Base-by-base conservation (phyloP, 805 yeast species). In the Clavispora vitiphila region DNA sequence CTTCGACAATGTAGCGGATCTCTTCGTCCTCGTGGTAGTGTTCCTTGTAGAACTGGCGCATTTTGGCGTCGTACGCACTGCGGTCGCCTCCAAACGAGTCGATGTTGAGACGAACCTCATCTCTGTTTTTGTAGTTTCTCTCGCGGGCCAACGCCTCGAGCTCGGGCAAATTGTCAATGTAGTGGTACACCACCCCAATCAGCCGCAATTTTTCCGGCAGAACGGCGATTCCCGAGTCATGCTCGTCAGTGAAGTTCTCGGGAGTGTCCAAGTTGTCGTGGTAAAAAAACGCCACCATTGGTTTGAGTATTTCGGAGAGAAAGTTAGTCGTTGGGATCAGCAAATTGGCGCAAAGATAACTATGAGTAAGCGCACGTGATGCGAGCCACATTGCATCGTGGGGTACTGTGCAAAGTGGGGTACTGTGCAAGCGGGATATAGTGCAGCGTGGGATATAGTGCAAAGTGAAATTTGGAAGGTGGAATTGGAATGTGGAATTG, bases 1-100 rank as follows among this genome's bases (percentile, higher is more conserved):
- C 99, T 21, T 84, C 96, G 15, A 84, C 57, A 40, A 89, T 79
- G 64, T 89, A 91, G 50, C 99, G 72, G 58, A 91, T 91, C 67
- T 91, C 99, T 65, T 91, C 99, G 60, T 91, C 99, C 60, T 91
- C 98, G 60, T 91, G 99, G 40, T 88, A 71, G 62, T 91, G 99
- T 57, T 91, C 96, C 36, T 75, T 69, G 66, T 80, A 86, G 62
- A 90, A 89, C 34, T 65, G 74, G 48, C 76, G 70, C 61, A 91
- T 71, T 61, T 88, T 87, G 38, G 67, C 70, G 49, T 78, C 71
- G 54, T 85, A 77, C 0, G 77, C 81, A 3, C 57, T 60, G 10
- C 58, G 41, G 40, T 78, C 82, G 27, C 80, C 80, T 18, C 82
- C 79, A 57, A 88, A 79, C 0, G 84, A 71, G 3, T 64, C 74